Evolutionary conservation across 768 basidiomycete genomes (phyloP).

Genomic region (Boletus huronensis): DNA sequence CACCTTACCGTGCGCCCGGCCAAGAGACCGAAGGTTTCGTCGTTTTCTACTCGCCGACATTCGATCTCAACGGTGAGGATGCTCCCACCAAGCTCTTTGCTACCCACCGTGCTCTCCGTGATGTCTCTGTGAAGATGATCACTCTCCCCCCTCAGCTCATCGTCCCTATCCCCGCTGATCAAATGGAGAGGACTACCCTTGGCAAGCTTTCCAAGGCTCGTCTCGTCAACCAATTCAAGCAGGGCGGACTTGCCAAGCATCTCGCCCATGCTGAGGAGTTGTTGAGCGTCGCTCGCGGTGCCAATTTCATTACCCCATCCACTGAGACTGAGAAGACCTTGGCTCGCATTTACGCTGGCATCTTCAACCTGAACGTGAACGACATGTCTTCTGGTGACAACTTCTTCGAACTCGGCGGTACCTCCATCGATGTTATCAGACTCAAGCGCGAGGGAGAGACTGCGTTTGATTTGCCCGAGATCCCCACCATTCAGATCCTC

Average conservation of each 20-base stretch:
- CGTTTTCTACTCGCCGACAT: slow-evolving; percentile 34
- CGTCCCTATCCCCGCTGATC: slow-evolving; percentile 19
- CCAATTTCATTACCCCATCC: slow-evolving; percentile 20
- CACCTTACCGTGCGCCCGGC: slow-evolving; percentile 34
- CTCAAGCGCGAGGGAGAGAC: slow-evolving; percentile 29
- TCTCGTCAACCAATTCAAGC: slow-evolving; percentile 34
- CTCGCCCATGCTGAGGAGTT: slow-evolving; percentile 28
- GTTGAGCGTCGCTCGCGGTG: slow-evolving; percentile 21
- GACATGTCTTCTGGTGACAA: slow-evolving; percentile 24
- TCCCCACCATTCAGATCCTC: slow-evolving; percentile 40
- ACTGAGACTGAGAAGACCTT: slow-evolving; percentile 28
- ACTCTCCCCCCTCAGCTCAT: background rate
- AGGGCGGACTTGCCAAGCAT: slow-evolving; percentile 33
- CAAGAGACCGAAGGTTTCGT: slow-evolving; percentile 40
- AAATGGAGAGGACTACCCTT: slow-evolving; percentile 41
- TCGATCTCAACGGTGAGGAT: slow-evolving; percentile 24
- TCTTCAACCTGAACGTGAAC: slow-evolving; percentile 27
- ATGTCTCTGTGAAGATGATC: slow-evolving; percentile 30
- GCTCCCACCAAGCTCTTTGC: slow-evolving; percentile 22
- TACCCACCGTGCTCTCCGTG: slow-evolving; percentile 32
- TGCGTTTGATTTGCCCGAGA: slow-evolving; percentile 29
- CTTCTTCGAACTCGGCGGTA: slow-evolving; percentile 40
- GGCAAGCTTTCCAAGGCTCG: slow-evolving; percentile 44
- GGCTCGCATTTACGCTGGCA: slow-evolving; percentile 29
- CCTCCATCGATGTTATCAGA: slow-evolving; percentile 38